Base-by-base conservation (phyloP, 306 rosid genomes). In the Fragaria vesca region DNA sequence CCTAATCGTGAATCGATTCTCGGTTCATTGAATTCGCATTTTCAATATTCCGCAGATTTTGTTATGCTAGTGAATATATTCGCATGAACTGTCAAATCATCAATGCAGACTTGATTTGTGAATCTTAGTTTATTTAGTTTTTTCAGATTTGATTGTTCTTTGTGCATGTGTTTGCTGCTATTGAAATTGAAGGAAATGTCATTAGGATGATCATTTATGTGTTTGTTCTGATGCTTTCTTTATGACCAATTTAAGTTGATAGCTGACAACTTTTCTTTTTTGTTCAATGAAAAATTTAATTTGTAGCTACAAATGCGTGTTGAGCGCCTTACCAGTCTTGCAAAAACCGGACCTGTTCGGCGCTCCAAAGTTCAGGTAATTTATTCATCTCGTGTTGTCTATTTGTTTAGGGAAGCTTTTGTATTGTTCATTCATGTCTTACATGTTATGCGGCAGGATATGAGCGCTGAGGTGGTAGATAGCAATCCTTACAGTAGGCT, bases 401-500 rank as follows among this genome's bases (percentile, higher is more conserved):
- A 40, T 83, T 70, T 65, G 76, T 10, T 21, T 45, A 63, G 77
- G 61, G 9, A 43, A 5, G 36, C 38, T 66, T 60, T 65, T 73
- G 32, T 28, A 20, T 52, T 26, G 9, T 58, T 80, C 58, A 77
- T 74, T 63, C 38, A 50, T 78, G 26, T 18, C 40, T 36, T 60
- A 73, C 52, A 68, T 72, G 36, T 21, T 52, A 8, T 83, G 84
- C 87, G 89, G 76, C 86, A 95, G 99, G 97, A 93, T 80, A 91
- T 95, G 99, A 95, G 99, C 63, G 87, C 97, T 8, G 97, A 93
- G 85, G 99, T 93, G 82, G 91, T 93, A 15, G 97, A 91, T 71
- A 95, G 99, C 88, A 95, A 93, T 81, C 99, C 99, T 2, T 93
- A 95, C 82, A 93, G 99, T 86, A 82, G 99, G 84, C 97, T 95